Percentiles rank a stretch among this genome's conserved stretches.
Conservation (phyloP, 345 rosid genomes). For the Noccaea bulbosa region DNA sequence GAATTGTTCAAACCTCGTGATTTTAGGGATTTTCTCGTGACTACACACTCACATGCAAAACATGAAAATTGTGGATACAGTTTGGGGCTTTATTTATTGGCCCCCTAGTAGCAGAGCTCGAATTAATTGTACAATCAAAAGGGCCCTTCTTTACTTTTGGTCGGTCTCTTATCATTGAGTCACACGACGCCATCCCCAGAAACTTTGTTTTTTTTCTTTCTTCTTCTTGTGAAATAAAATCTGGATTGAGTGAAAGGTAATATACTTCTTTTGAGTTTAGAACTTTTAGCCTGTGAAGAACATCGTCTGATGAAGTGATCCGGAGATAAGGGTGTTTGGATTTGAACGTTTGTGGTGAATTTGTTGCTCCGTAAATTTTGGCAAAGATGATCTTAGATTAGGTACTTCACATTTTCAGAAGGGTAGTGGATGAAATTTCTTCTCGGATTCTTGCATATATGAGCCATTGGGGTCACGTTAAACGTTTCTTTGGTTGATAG, state of each 20-base stretch:
- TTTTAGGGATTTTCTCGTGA: constrained; percentile 22
- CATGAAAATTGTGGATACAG: constrained; percentile 7
- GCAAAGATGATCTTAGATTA: constrained; percentile 8
- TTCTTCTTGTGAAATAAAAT: not conserved
- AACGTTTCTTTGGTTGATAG: not conserved
- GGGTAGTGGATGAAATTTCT: too few relatives aligned
- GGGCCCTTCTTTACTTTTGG: constrained; percentile 8
- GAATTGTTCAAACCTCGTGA: constrained; percentile 1
- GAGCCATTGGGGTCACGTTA: too few relatives aligned
- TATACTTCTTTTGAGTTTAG: not conserved
- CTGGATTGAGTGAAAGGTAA: constrained; percentile 1
- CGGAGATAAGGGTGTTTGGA: not conserved
- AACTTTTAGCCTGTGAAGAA: constrained; percentile 10
- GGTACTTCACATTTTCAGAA: not conserved
- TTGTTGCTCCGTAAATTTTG: not conserved
- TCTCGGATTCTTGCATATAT: too few relatives aligned
- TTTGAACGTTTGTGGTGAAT: not conserved
- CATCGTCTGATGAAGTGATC: constrained; percentile 1
- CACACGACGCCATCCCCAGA: not conserved
- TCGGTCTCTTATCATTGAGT: constrained; percentile 6
- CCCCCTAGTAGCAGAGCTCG: not conserved
- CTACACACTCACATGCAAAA: constrained; percentile 26
- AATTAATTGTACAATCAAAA: constrained; percentile 9
- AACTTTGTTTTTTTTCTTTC: not conserved
- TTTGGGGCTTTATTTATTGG: not conserved